Percentiles rank a stretch among this genome's conserved stretches.
phyloP scores from a whole-genome alignment of 257 asterid species.

The Euphrasia confusa region DNA sequence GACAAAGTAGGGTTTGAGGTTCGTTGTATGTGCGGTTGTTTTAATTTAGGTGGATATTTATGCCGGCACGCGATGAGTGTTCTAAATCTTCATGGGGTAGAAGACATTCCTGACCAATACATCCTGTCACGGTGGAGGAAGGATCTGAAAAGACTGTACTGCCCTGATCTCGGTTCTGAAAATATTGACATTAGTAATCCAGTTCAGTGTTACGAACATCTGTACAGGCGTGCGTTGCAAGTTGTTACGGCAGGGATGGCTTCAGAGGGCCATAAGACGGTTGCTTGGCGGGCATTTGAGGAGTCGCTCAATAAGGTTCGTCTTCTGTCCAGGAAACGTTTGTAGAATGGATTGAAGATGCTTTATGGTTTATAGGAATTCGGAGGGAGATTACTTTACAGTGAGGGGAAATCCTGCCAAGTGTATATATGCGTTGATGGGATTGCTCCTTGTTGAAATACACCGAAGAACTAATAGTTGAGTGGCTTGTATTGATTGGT shows the following conservation, averaged over 20 bases:
- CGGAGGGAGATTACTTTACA: constrained; percentile 20
- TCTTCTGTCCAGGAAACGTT: constrained; percentile 33
- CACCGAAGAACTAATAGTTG: background rate
- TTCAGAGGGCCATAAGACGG: constrained; percentile 41
- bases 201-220: constrained; percentile 44
- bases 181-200: constrained; percentile 43
- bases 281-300: constrained; percentile 48
- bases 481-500: background rate
- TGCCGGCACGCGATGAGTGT: constrained; percentile 48
- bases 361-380: background rate
- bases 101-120: constrained; percentile 40
- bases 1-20: constrained; percentile 47
- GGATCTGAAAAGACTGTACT: constrained; percentile 38
- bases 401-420: constrained; percentile 7
- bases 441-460: background rate
- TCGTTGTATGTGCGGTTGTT: constrained; percentile 49
- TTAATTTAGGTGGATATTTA: constrained; percentile 42
- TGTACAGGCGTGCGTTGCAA: constrained; percentile 48
- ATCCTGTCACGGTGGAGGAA: constrained; percentile 55
- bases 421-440: constrained; percentile 21
- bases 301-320: constrained; percentile 48
- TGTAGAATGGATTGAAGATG: constrained; percentile 8
- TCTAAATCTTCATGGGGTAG: constrained; percentile 34
- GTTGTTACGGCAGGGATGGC: constrained; percentile 47
- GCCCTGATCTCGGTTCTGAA: constrained; percentile 36